Evolutionary conservation across 2,329 filamentous ascomycete genomes (phyloP), one percentile per base, ranked within the genome.

Genomic region (Beauveria bassiana): DNA sequence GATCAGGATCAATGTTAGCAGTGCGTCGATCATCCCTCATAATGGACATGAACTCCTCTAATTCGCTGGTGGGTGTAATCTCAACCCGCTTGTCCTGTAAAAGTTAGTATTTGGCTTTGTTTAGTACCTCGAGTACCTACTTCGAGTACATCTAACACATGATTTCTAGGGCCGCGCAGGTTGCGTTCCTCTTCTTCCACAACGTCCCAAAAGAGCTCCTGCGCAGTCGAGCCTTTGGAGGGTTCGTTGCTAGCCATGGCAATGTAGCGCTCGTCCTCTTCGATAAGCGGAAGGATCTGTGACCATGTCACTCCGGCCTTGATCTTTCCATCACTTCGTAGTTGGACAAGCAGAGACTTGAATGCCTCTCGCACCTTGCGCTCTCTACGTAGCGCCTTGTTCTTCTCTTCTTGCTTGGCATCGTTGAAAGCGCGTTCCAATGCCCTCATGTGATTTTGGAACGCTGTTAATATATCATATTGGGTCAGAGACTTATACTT

Each of bases 181-280:
- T 88, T 86, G 62, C 90, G 86, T 70, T 99, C 93, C 73, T 98
- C 92, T 72, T 96, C 92, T 72, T 98, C 95, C 28, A 98, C 82
- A 53, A 93, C 80, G 72, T 99, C 95, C 91, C 93, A 97, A 78
- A 99, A 98, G 7, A 99, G 80, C 69, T 98, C 92, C 66, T 96
- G 82, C 16, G 95, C 91, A 5, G 86, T 89, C 5, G 93, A 96
- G 61, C 93, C 93, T 62, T 84, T 76, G 71, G 93, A 96, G 61
- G 93, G 93, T 62, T 84, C 76, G 71, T 96, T 91, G 57, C 92
- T 93, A 63, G 93, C 83, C 80, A 96, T 91, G 65, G 86, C 86
- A 68, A 80, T 82, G 74, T 96, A 98, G 66, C 93, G 90, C 53
- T 88, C 83, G 69, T 99, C 95, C 61, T 89, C 80, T 68, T 90